phyloP scores from a whole-genome alignment of 352 stramenopile genomes.

The Blastocystis sp. region DNA sequence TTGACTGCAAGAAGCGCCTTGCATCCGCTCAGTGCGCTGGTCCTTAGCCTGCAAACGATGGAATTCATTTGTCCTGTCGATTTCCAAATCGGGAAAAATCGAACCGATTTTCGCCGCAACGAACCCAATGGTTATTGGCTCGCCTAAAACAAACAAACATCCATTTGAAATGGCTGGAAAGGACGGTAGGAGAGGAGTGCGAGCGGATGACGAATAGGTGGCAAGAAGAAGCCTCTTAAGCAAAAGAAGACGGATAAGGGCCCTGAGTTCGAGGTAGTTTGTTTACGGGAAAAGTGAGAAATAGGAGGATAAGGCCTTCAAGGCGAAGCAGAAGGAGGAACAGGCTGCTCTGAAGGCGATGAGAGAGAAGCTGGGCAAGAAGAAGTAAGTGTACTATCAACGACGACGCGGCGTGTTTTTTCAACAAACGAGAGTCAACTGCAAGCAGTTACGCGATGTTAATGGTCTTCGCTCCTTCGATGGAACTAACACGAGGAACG shows the following conservation, averaged over 20 bases:
- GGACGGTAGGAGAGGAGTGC: constrained; percentile 13
- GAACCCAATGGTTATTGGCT: too few relatives aligned
- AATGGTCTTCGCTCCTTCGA: constrained; percentile 46
- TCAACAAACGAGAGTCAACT: not conserved
- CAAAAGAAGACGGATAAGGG: constrained; percentile 64
- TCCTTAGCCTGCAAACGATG: not conserved
- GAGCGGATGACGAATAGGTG: constrained; percentile 18
- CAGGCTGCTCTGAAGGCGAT: constrained; percentile 69
- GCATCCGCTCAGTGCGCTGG: not conserved
- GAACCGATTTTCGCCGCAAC: too few relatives aligned
- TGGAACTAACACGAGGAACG: constrained; percentile 11
- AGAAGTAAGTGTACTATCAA: not conserved
- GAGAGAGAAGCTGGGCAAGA: constrained; percentile 1
- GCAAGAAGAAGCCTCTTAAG: constrained; percentile 70
- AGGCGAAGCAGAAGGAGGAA: constrained; percentile 69
- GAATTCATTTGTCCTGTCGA: not conserved
- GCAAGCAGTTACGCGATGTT: not conserved
- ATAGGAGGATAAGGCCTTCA: constrained; percentile 67
- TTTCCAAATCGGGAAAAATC: not conserved
- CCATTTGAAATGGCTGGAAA: constrained; percentile 57
- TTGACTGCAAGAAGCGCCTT: not conserved
- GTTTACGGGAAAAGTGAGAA: not conserved
- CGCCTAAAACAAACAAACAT: too few relatives aligned
- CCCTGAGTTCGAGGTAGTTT: constrained; percentile 31
- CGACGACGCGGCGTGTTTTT: not conserved